Conservation (phyloP, 768 basidiomycete genomes). For the Leccinum olivaceopallidum region DNA sequence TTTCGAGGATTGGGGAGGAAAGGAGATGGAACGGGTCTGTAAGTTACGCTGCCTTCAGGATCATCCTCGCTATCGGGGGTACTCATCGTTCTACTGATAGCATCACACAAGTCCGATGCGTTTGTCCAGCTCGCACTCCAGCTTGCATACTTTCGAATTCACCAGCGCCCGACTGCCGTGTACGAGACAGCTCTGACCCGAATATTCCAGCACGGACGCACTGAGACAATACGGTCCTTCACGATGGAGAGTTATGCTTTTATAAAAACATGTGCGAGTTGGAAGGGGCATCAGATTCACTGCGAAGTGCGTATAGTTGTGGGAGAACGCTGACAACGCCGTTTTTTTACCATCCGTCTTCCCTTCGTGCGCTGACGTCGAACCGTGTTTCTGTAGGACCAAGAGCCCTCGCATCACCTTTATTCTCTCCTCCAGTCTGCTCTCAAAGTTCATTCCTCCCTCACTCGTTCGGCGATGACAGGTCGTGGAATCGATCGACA, state of each 20-base stretch:
- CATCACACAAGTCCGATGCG: constrained; percentile 68
- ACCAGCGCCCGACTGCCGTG: constrained; percentile 77
- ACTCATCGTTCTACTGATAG: constrained; percentile 30
- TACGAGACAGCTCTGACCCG: constrained; percentile 93
- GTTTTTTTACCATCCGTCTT: no score
- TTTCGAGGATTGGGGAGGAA: constrained; percentile 79
- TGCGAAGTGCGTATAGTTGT: no score
- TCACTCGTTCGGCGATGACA: constrained; percentile 75
- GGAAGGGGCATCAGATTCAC: constrained; percentile 10
- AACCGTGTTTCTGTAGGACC: no score
- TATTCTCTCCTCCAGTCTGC: constrained; percentile 53
- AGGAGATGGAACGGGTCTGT: constrained; percentile 85
- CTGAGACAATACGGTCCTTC: constrained; percentile 83
- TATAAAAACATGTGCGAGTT: constrained; percentile 22
- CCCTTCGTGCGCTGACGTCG: no score
- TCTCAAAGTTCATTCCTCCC: constrained; percentile 64
- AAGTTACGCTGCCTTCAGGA: constrained; percentile 26
- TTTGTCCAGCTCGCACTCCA: constrained; percentile 92
- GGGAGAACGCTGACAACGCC: no score
- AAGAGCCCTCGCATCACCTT: no score
- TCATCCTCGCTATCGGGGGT: neutral
- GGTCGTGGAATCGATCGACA: constrained; percentile 91
- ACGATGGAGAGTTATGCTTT: constrained; percentile 73
- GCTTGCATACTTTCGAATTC: constrained; percentile 84
- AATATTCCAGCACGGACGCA: constrained; percentile 83